Base-by-base conservation (phyloP, 2,329 filamentous ascomycete genomes). In the Stachybotrys chlorohalonatus region DNA sequence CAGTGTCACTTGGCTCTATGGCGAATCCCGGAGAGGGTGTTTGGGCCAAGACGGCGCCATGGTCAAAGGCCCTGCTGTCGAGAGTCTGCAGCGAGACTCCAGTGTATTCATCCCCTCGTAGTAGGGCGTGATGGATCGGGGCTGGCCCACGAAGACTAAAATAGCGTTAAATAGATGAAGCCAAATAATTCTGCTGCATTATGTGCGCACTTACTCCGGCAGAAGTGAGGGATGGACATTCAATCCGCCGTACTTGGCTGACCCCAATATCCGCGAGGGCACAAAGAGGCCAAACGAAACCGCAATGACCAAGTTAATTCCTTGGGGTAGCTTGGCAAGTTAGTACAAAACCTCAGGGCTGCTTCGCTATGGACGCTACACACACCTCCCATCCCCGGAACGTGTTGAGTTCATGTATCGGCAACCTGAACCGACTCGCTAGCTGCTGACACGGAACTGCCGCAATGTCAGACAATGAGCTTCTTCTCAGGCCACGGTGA, bases 281-380 rank as follows among this genome's bases (percentile, higher is more conserved):
- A 99, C 85, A 57, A 96, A 87, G 7, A 96, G 80, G 3, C 94
- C 94, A 71, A 97, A 99, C 0, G 94, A 97, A 5, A 97, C 94
- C 51, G 92, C 92, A 49, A 97, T 77, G 61, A 99, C 81, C 56
- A 99, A 76, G 68, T 96, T 91, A 60, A 84, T 83, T 3, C 74
- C 65, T 48, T 66, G 64, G 0, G 86, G 85, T 39, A 85, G 78
- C 78, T 86, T 59, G 31, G 15, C 39, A 24, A 49, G 32, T 57
- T 39, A 63, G 57, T 49, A 24, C 31, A 52, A 11, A n/a, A 5
- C 13, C 6, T 11, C 47, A 2, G 7, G 47, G 17, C 16, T 15
- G 17, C 9, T 16, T 11, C 13, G 15, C 42, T 48, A n/a, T 3
- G 15, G 16, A 45, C 9, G 11, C 7, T 30, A 5, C 16, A 67